Conservation (phyloP, 306 rosid genomes). For the Quercus glauca region DNA sequence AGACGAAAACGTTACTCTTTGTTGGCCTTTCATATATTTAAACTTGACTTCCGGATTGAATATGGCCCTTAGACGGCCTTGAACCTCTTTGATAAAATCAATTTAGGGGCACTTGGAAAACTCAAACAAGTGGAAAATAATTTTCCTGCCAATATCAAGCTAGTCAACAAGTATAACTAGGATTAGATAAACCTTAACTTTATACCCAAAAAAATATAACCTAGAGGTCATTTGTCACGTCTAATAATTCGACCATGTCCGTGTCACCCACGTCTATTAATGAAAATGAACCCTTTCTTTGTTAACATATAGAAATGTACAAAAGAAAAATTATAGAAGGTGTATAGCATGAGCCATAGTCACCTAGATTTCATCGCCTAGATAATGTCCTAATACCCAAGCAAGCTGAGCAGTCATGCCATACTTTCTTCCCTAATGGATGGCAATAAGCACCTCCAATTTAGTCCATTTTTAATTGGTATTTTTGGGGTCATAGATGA, state of each 20-base stretch:
- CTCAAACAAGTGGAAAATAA: neutral
- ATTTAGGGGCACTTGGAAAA: neutral
- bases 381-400: neutral
- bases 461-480: constrained; percentile 2
- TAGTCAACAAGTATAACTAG: neutral
- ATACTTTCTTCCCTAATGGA: neutral
- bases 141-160: neutral
- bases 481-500: constrained; percentile 11
- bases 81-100: neutral
- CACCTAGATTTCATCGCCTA: neutral
- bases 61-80: neutral
- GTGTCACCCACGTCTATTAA: constrained; percentile 4
- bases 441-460: neutral
- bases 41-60: neutral
- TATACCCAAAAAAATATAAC: neutral
- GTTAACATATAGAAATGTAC: neutral
- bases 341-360: neutral
- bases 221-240: neutral
- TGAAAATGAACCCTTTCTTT: constrained; percentile 1
- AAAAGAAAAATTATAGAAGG: neutral
- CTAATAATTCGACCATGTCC: neutral
- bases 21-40: neutral
- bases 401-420: neutral
- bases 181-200: neutral
- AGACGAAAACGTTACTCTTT: neutral